phyloP scores from a whole-genome alignment of 176 grass and related monocot genomes.

The Juncus effusus region DNA sequence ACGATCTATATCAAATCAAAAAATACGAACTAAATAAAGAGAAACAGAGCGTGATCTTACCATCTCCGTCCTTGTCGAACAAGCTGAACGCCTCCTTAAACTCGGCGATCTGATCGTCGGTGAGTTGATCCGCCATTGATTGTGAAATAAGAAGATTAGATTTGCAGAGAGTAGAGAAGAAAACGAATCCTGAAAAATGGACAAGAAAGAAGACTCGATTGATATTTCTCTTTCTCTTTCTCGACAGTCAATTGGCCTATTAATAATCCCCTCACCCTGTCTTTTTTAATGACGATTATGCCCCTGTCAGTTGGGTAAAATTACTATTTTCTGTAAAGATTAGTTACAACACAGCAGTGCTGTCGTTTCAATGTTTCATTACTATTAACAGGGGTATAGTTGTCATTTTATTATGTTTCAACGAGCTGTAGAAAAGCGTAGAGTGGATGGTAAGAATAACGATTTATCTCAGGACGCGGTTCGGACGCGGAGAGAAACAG shows the following conservation, averaged over 20 bases:
- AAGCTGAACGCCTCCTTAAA: slow-evolving; percentile 29
- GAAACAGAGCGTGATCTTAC: slow-evolving; percentile 16
- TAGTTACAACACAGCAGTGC: neutral
- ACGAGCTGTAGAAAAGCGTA: neutral
- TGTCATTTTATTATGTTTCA: neutral
- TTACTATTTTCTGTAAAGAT: slow-evolving; percentile 6
- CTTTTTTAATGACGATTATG: neutral
- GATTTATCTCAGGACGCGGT: slow-evolving; percentile 19
- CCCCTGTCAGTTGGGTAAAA: slow-evolving; percentile 22
- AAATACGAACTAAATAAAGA: slow-evolving; percentile 5
- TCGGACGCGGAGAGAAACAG: slow-evolving; percentile 11
- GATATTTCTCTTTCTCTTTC: neutral
- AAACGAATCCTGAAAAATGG: no score
- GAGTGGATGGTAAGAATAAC: slow-evolving; percentile 9
- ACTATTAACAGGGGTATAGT: no score
- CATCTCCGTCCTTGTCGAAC: slow-evolving; percentile 31
- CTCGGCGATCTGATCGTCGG: slow-evolving; percentile 31
- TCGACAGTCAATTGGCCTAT: neutral
- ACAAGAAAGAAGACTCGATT: neutral
- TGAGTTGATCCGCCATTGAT: slow-evolving; percentile 28
- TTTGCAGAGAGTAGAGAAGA: neutral
- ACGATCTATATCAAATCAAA: neutral
- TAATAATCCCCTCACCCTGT: slow-evolving; percentile 3
- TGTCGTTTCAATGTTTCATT: slow-evolving; percentile 6
- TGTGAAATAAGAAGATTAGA: slow-evolving; percentile 10